A percentile compares a stretch with the other conserved stretches of the same genome.
These are phyloP conservation scores for Linderniella brevidens DNA, from an alignment of 257 asterid genomes.

Conservation along the genomic window DNA sequence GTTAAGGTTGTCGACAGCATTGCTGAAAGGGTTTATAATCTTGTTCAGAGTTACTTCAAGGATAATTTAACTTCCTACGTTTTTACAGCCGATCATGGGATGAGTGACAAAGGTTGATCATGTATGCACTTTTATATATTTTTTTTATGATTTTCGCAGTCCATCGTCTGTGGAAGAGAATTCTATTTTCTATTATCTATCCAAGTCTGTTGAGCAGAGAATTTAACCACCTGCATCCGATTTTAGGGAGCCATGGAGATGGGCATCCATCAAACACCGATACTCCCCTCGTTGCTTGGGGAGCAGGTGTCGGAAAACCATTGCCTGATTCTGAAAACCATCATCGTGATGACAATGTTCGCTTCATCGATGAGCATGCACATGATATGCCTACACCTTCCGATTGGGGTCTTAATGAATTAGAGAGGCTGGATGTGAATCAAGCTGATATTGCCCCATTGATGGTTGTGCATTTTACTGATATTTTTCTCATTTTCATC, in stretches of 20 bases:
- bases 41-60: conserved; percentile 71
- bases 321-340: conserved; percentile 23
- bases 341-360: conserved; percentile 29
- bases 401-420: conserved; percentile 82
- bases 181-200: background rate
- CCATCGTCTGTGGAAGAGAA: no score
- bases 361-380: conserved; percentile 72
- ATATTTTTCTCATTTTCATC: conserved; percentile 5
- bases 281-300: conserved; percentile 99
- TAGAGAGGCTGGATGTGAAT: conserved; percentile 87
- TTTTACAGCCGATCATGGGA: conserved; percentile 98
- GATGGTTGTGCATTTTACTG: conserved; percentile 49
- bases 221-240: conserved; percentile 10
- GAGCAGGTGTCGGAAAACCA: conserved; percentile 71
- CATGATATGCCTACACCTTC: conserved; percentile 82
- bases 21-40: conserved; percentile 92
- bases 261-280: conserved; percentile 95
- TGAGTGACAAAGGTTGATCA: conserved; percentile 90
- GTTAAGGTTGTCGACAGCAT: conserved; percentile 90
- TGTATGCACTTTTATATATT: conserved; percentile 2
- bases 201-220: background rate
- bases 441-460: conserved; percentile 97
- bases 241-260: conserved; percentile 94
- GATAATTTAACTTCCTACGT: conserved; percentile 76
- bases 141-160: background rate